Percentiles rank a stretch among this genome's conserved stretches.
These are phyloP conservation scores for Barbatosphaeria neglecta DNA, from an alignment of 495 filamentous ascomycete species.

Conservation along the genomic window DNA sequence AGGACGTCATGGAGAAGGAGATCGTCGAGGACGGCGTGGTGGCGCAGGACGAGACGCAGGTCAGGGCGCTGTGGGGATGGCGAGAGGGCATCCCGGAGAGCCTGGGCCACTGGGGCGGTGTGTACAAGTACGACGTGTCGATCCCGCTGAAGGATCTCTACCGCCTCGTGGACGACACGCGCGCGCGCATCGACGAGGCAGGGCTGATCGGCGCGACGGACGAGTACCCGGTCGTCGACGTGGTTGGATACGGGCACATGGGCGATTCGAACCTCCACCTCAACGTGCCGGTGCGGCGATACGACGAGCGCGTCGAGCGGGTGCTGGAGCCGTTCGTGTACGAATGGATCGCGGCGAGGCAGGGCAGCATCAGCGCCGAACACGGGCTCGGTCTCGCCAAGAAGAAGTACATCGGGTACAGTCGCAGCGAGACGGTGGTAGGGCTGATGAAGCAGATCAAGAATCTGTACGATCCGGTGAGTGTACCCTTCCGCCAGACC, in stretches of 20 bases:
- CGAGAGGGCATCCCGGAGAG: conserved; percentile 86
- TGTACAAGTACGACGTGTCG: conserved; percentile 97
- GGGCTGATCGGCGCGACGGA: conserved; percentile 72
- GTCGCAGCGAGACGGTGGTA: conserved; percentile 74
- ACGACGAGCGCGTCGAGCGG: conserved; percentile 81
- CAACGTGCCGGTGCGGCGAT: conserved; percentile 70
- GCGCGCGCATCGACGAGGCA: conserved; percentile 52
- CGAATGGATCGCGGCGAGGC: conserved; percentile 80
- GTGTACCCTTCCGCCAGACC: conserved; percentile 20
- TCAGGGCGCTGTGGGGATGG: conserved; percentile 77
- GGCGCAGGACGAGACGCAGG: conserved; percentile 85
- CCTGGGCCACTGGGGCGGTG: conserved; percentile 81
- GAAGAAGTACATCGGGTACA: conserved; percentile 89
- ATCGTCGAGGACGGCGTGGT: conserved; percentile 80
- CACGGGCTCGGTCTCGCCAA: conserved; percentile 91
- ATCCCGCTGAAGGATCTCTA: conserved; percentile 87
- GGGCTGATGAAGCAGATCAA: conserved; percentile 91
- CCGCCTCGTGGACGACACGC: conserved; percentile 71
- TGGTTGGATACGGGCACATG: conserved; percentile 97
- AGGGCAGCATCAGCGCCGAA: conserved; percentile 91
- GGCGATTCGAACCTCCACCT: conserved; percentile 91
- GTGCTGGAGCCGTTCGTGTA: conserved; percentile 90
- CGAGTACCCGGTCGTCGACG: conserved; percentile 68
- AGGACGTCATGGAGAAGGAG: conserved; percentile 73
- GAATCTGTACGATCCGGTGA: conserved; percentile 78